Conservation (phyloP, 352 stramenopile species). For the Halophytophthora polymorphica region DNA sequence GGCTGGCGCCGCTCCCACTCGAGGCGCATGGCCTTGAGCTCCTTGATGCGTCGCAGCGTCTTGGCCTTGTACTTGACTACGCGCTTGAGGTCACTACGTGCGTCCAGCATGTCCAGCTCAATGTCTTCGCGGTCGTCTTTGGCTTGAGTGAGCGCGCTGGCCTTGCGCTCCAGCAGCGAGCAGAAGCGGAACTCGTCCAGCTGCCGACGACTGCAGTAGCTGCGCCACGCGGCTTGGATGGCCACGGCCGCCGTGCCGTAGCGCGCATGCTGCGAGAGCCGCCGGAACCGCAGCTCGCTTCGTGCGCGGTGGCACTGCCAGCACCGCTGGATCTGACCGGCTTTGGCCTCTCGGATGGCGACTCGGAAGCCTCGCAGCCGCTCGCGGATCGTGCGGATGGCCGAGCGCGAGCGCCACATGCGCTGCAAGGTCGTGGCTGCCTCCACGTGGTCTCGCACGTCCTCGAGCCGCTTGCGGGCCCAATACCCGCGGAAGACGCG, state of each 20-base stretch:
- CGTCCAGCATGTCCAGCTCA: conserved; percentile 68
- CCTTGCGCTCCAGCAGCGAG: conserved; percentile 62
- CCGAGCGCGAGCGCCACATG: conserved; percentile 58
- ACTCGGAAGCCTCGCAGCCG: conserved; percentile 40
- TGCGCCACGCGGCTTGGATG: conserved; percentile 73
- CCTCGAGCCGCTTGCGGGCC: conserved; percentile 49
- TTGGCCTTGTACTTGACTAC: conserved; percentile 79
- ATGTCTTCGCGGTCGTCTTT: conserved; percentile 70
- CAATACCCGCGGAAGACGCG: conserved; percentile 68
- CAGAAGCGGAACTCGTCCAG: conserved; percentile 70
- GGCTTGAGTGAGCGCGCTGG: conserved; percentile 38
- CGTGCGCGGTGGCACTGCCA: conserved; percentile 63
- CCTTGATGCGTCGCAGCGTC: conserved; percentile 59
- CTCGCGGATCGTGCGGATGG: conserved; percentile 36
- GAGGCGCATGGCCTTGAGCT: conserved; percentile 74
- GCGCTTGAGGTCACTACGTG: conserved; percentile 53
- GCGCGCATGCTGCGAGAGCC: conserved; percentile 34
- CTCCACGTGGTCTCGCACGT: conserved; percentile 51
- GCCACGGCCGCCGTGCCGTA: conserved; percentile 57
- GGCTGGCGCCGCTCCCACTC: conserved; percentile 80
- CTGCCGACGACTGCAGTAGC: conserved; percentile 48
- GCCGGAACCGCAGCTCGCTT: conserved; percentile 32
- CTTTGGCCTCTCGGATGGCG: conserved; percentile 36
- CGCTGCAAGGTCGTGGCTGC: conserved; percentile 73
- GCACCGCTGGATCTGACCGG: conserved; percentile 46